Base-by-base conservation (phyloP, 1,284 basidiomycete species). In the Xanthoconium separans region DNA sequence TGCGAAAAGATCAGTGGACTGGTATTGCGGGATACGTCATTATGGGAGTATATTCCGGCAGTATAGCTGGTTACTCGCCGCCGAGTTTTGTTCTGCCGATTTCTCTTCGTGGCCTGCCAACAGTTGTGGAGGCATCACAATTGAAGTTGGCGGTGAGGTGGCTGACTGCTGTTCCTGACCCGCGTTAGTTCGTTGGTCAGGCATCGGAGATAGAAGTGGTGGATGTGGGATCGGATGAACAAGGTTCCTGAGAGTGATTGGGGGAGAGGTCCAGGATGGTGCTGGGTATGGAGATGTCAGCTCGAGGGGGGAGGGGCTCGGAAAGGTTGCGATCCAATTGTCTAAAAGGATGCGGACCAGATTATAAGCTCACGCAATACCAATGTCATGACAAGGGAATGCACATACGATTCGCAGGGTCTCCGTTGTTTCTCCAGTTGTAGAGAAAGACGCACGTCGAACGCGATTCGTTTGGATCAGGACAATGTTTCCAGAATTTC, bases 341-440 rank as follows among this genome's bases (percentile, higher is more conserved):
- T 70, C 67, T 69, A 36, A 46, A 48, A 42, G 18, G 13, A 24
- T 15, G 24, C 27, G 27, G 27, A 6, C 24, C 24, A 24, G 24
- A 24, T 24, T 22, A 18, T 4, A 24, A 0, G 42, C 56, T 41
- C 56, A 34, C 8, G 2, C 6, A 47, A 16, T 1, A 31, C 3
- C 29, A 9, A 44, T 7, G 10, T 9, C 24, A 24, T 6, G 3
- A 34, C 48, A 31, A 40, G 15, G 20, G 27, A n/a, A 16, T 44
- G 9, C 11, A 65, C 69, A 52, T 33, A 71, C 70, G 67, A 31
- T 60, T 66, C 29, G 57, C 52, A 34, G 70, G 70, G 37, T 69
- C 69, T 5, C 67, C 70, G 2, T 69, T 63, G n/a, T 63, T 59
- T 24, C 48, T 56, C 68, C 65, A 69, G 46, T 71, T 70, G 41